Conservation (phyloP, 2,329 filamentous ascomycete species). For the Penicillium hordei region DNA sequence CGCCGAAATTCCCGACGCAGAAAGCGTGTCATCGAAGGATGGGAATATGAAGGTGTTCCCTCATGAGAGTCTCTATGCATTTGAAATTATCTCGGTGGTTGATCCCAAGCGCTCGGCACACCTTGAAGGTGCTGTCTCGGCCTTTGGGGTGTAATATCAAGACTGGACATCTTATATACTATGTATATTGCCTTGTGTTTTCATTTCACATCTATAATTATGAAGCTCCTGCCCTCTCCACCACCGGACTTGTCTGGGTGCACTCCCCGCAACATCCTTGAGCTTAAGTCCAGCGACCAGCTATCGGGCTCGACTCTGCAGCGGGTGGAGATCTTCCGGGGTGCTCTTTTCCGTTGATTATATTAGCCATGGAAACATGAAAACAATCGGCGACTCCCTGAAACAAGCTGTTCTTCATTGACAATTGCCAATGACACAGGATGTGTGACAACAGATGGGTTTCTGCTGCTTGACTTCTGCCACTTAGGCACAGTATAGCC, state of each 20-base stretch:
- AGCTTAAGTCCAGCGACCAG: neutral
- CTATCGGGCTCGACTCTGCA: neutral
- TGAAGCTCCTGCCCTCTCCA: neutral
- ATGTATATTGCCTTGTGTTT: neutral
- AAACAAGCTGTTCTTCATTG: neutral
- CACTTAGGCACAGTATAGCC: neutral
- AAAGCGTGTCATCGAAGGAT: conserved; percentile 54
- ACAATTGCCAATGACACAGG: neutral
- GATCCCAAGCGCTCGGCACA: neutral
- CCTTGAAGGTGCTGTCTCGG: neutral
- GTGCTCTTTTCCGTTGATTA: neutral
- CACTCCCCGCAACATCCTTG: neutral
- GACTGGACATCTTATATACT: neutral
- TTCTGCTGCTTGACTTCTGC: neutral
- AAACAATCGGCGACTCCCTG: neutral
- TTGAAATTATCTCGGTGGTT: neutral
- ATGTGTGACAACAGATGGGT: neutral
- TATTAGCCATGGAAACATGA: neutral
- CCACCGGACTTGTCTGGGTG: neutral
- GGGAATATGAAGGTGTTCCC: conserved; percentile 69
- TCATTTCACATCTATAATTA: neutral
- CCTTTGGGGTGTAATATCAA: neutral
- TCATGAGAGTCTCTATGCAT: conserved; percentile 28
- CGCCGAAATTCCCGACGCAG: conserved; percentile 53
- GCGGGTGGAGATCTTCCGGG: neutral